These are phyloP conservation scores for Teratosphaeria pseudoeucalypti DNA, from an alignment of 2,329 filamentous ascomycete genomes.

Conservation along the genomic window DNA sequence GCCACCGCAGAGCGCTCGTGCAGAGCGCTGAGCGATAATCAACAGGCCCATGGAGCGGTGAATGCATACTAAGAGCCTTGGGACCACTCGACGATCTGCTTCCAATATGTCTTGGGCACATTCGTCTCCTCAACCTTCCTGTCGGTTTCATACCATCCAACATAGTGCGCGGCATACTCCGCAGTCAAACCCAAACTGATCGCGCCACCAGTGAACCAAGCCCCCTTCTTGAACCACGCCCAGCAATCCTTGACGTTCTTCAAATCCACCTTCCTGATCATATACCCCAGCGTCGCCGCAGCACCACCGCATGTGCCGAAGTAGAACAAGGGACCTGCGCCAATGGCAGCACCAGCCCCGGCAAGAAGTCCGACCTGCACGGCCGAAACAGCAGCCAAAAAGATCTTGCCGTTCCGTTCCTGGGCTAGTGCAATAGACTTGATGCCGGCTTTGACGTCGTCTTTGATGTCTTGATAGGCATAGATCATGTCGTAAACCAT, in stretches of 20 bases:
- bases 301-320: slow-evolving; percentile 49
- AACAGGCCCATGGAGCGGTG: not conserved
- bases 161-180: slow-evolving; percentile 36
- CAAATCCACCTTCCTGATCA: slow-evolving; percentile 50
- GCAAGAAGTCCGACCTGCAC: slow-evolving; percentile 60
- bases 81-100: not conserved
- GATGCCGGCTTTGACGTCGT: slow-evolving; percentile 77
- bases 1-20: too few relatives aligned
- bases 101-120: not conserved
- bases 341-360: slow-evolving; percentile 55
- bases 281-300: slow-evolving; percentile 42
- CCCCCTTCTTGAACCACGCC: slow-evolving; percentile 56
- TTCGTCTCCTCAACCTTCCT: not conserved
- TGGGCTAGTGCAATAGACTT: slow-evolving; percentile 80
- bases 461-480: slow-evolving; percentile 81
- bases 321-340: slow-evolving; percentile 50
- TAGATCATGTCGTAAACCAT: slow-evolving; percentile 89
- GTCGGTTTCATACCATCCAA: slow-evolving; percentile 1
- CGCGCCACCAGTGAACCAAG: slow-evolving; percentile 50
- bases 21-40: too few relatives aligned
- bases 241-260: slow-evolving; percentile 49
- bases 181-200: slow-evolving; percentile 46
- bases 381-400: slow-evolving; percentile 59
- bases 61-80: not conserved
- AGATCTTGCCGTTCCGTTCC: slow-evolving; percentile 63